Conservation (phyloP, 2,329 filamentous ascomycete species). For the Westerdykella sp. region DNA sequence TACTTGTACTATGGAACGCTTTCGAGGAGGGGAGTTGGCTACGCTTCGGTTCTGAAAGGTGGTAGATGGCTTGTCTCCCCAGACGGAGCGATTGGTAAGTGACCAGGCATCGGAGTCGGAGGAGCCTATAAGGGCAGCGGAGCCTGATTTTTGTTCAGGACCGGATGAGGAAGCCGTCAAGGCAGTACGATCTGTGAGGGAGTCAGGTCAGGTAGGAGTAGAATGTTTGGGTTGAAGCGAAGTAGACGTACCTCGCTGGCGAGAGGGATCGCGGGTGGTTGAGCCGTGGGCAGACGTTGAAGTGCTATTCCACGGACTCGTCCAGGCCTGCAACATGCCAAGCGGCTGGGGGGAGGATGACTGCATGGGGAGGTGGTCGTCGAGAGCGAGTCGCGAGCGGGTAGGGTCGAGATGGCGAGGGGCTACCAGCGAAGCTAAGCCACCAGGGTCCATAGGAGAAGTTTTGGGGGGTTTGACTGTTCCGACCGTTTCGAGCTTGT, state of each 20-base stretch:
- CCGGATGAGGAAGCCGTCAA: slow-evolving; percentile 22
- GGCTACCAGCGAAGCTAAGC: too few species aligned
- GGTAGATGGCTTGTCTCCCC: slow-evolving; percentile 46
- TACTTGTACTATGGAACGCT: slow-evolving; percentile 33
- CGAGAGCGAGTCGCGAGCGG: neutral
- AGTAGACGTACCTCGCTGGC: slow-evolving; percentile 25
- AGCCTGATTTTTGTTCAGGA: slow-evolving; percentile 57
- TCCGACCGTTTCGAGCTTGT: too few species aligned
- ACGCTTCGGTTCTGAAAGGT: slow-evolving; percentile 29
- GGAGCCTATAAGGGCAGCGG: slow-evolving; percentile 60
- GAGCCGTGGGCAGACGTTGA: slow-evolving; percentile 26
- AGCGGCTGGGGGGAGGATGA: neutral
- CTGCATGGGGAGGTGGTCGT: neutral
- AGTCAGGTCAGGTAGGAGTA: slow-evolving; percentile 11
- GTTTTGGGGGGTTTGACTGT: too few species aligned
- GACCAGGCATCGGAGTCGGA: slow-evolving; percentile 64
- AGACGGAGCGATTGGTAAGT: slow-evolving; percentile 47
- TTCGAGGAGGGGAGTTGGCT: slow-evolving; percentile 35
- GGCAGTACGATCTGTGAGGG: slow-evolving; percentile 23
- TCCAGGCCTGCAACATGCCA: slow-evolving; percentile 2
- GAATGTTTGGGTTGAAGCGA: neutral
- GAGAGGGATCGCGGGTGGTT: slow-evolving; percentile 26
- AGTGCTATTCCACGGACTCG: slow-evolving; percentile 4
- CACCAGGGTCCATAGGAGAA: too few species aligned
- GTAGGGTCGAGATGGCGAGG: too few species aligned